These are phyloP conservation scores for Gillenia trifoliata DNA, from an alignment of 306 rosid genomes.

Conservation along the genomic window DNA sequence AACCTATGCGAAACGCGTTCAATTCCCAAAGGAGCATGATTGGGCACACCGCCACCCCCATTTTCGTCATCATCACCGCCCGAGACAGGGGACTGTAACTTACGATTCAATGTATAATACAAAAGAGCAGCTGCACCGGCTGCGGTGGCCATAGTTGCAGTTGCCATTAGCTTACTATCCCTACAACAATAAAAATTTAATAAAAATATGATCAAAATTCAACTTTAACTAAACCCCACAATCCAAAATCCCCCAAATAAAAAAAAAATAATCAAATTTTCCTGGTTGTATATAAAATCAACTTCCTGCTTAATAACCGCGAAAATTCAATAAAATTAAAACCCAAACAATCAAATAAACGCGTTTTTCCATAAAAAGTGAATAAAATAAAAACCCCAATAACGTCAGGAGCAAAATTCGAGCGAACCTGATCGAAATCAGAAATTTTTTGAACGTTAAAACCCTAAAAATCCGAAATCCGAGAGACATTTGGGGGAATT, in stretches of 20 bases:
- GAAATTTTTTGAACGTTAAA: conserved; percentile 22
- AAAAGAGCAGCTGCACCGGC: conserved; percentile 96
- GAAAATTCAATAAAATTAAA: background rate
- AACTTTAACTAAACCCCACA: too few relatives aligned
- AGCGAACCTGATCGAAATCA: conserved; percentile 24
- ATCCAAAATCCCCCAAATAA: background rate
- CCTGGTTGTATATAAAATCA: background rate
- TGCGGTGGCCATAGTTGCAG: conserved; percentile 98
- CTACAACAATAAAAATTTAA: conserved; percentile 17
- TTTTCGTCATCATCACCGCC: conserved; percentile 44
- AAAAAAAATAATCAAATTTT: background rate
- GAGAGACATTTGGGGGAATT: background rate
- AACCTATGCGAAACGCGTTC: conserved; percentile 73
- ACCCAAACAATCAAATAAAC: too few relatives aligned
- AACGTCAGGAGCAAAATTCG: background rate
- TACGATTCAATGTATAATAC: conserved; percentile 76
- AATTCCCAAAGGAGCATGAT: conserved; percentile 38
- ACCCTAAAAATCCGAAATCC: conserved; percentile 36
- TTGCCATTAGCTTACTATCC: conserved; percentile 65
- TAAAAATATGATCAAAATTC: conserved; percentile 1
- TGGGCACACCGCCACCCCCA: conserved; percentile 20
- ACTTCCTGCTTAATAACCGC: background rate
- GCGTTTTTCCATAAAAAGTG: too few relatives aligned
- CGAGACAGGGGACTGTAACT: conserved; percentile 32
- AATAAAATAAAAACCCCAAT: background rate